Base-by-base conservation (phyloP, 305 asterid species). In the Solanum aculeatissimum region DNA sequence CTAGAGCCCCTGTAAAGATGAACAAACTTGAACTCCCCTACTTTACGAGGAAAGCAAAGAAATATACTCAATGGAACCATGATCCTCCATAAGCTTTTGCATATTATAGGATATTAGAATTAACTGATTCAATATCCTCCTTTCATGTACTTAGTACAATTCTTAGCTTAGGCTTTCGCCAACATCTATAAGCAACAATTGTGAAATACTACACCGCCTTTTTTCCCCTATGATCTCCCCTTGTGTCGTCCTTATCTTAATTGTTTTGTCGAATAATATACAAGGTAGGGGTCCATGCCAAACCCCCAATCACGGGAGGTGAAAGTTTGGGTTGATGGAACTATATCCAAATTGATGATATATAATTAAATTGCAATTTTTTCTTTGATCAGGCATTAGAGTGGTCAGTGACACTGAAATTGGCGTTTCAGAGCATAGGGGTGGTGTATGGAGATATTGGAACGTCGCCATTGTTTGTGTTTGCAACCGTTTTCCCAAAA, bases 391-490 rank as follows among this genome's bases (percentile, higher is more conserved):
- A 47, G 65, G 49, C 35, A 3, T 10, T 83, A 58, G 65, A 69
- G 32, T 63, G 85, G 78, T 29, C 79, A 68, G 58, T 58, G 40
- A 63, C 58, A 40, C 14, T 93, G 83, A 88, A 84, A 40, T 86
- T 94, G 54, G 92, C 97, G 2, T 92, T 94, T 57, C 98, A 94
- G 49, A 91, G 97, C 84, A 85, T 94, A 1, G 98, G 98, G 4
- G 92, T 94, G 54, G 92, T 93, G 83, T 94, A 92, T 54, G 98
- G 98, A 0, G 98, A 94, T 71, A 89, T 94, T 21, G 98, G 98
- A 7, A 94, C 98, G 0, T 94, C 98, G 60, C 95, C 95, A 25
- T 57, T 94, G 87, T 94, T 92, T 49, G 98, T 92, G 19, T 91
- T 57, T 2, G 2, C 92, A 0, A 84, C 95, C 87, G 86, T 88